Percentiles rank a stretch among this genome's conserved stretches.
Evolutionary conservation across 768 basidiomycete genomes (phyloP).

Genomic region (Jaapia argillacea): DNA sequence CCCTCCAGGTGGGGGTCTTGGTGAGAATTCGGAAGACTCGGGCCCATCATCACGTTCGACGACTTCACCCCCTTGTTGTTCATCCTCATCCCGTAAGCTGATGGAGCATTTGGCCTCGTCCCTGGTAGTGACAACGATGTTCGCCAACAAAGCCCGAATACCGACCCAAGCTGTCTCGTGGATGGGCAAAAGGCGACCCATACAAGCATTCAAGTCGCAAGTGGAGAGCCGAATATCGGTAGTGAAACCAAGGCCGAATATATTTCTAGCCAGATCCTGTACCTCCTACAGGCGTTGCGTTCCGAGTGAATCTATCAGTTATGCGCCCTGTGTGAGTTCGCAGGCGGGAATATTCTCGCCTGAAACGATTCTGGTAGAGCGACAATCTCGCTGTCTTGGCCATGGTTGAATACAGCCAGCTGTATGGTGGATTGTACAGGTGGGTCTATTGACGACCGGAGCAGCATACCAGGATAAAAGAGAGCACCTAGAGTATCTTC

Average conservation of each 20-base stretch:
- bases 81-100: too few species aligned
- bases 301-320: background rate
- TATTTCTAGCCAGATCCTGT: background rate
- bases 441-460: background rate
- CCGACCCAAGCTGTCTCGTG: background rate
- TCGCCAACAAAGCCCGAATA: background rate
- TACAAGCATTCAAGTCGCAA: background rate
- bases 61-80: background rate
- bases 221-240: background rate
- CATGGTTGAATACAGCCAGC: background rate
- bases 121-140: background rate
- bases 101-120: too few species aligned
- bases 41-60: background rate
- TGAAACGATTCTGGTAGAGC: background rate
- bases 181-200: background rate
- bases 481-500: background rate
- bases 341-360: background rate
- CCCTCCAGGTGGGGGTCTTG: background rate
- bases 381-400: background rate
- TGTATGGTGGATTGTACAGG: background rate
- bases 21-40: background rate
- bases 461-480: background rate
- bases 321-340: too few species aligned
- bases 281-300: background rate
- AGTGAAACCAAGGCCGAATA: background rate